Conservation (phyloP, 2,329 filamentous ascomycete species). For the Catunica adiposa region DNA sequence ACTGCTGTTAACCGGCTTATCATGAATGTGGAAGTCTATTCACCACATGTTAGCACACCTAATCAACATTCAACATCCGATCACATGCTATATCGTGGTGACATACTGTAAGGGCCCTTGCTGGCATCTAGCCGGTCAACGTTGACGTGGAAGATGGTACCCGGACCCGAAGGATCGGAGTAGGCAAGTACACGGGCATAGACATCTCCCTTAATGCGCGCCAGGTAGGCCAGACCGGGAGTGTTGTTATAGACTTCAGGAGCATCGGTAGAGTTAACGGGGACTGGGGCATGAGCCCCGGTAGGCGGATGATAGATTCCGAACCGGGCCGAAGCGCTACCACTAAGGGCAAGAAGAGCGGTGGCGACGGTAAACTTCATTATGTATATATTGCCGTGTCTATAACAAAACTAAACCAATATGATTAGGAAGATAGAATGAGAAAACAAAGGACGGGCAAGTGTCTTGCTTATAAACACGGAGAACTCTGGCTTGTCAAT, state of each 20-base stretch:
- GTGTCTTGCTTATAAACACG: background rate
- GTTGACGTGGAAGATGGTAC: conserved; percentile 13
- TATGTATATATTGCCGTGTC: background rate
- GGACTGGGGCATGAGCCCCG: background rate
- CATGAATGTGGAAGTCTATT: conserved; percentile 42
- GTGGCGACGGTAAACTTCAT: conserved; percentile 10
- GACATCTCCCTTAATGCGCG: conserved; percentile 8
- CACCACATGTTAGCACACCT: background rate
- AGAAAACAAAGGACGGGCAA: background rate
- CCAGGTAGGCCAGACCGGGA: conserved; percentile 9
- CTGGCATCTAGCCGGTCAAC: conserved; percentile 8
- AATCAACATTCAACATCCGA: background rate
- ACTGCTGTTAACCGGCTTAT: conserved; percentile 30
- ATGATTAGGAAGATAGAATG: background rate
- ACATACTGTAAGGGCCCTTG: conserved; percentile 13
- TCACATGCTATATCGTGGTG: background rate
- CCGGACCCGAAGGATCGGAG: conserved; percentile 12
- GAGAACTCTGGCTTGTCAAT: background rate
- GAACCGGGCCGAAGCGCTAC: background rate
- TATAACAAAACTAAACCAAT: background rate
- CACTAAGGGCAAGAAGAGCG: background rate
- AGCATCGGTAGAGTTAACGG: conserved; percentile 2
- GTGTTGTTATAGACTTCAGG: conserved; percentile 8
- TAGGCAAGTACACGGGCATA: conserved; percentile 10
- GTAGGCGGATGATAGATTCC: background rate